Conservation (phyloP, 2,329 filamentous ascomycete species). For the Magnaporthiopsis incrustans region DNA sequence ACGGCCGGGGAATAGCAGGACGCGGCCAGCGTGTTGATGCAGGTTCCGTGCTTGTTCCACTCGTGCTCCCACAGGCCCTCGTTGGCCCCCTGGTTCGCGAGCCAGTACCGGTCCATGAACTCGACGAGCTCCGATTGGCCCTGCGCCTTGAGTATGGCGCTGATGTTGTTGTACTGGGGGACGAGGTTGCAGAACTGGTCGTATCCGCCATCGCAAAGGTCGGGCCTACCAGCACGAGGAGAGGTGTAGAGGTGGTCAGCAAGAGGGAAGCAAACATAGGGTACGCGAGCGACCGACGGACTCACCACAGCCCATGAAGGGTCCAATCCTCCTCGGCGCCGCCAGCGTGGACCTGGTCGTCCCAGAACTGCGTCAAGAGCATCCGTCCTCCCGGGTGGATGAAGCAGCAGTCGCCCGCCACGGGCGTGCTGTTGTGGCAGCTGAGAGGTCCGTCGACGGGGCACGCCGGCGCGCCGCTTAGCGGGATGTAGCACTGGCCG, state of each 20-base stretch:
- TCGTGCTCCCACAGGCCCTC: slow-evolving; percentile 58
- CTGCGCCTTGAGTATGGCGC: slow-evolving; percentile 30
- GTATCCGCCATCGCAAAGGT: slow-evolving; percentile 35
- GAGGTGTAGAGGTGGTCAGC: no score
- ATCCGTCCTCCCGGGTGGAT: slow-evolving; percentile 32
- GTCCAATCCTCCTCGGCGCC: slow-evolving; percentile 37
- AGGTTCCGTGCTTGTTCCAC: slow-evolving; percentile 65
- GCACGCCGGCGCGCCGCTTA: slow-evolving; percentile 17
- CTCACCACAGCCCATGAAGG: slow-evolving; percentile 35
- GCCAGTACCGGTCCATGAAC: slow-evolving; percentile 36
- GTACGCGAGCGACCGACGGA: not conserved
- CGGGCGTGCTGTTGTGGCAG: slow-evolving; percentile 29
- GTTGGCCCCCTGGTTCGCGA: slow-evolving; percentile 27
- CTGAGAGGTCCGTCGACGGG: slow-evolving; percentile 32
- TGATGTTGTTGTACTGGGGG: slow-evolving; percentile 33
- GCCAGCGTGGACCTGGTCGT: slow-evolving; percentile 28
- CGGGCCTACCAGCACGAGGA: slow-evolving; percentile 24
- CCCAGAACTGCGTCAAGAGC: slow-evolving; percentile 37
- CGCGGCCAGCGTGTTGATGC: slow-evolving; percentile 60
- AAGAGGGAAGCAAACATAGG: no score
- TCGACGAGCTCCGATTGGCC: slow-evolving; percentile 29
- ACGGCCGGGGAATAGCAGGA: slow-evolving; percentile 42
- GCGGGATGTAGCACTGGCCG: slow-evolving; percentile 6
- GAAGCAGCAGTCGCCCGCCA: slow-evolving; percentile 29
- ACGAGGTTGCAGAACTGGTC: slow-evolving; percentile 34